Evolutionary conservation across 805 yeast species (phyloP), one percentile per base, ranked within the genome.

Genomic region (Spathaspora sp.): DNA sequence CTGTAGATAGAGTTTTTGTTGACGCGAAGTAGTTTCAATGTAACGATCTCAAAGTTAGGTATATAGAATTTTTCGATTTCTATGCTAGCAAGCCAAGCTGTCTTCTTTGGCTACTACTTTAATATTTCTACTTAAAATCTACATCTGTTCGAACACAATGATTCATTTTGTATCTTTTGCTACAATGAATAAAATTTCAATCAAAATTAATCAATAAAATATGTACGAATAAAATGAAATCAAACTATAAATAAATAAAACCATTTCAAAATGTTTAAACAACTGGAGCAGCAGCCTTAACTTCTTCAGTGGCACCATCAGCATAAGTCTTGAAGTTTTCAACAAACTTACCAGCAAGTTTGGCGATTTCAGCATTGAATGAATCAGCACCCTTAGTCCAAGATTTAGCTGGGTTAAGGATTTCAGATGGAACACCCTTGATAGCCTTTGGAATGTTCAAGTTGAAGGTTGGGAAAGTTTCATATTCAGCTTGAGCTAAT

Each of bases 261-360:
- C 9, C 20, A 17, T 44, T 16, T 16, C 18, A 23, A 23, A 23
- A 23, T 23, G 16, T 40, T 57, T 68, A 72, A 48, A 63, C 66
- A 46, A 59, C 77, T 59, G 98, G 99, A 55, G 97, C 99, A 61
- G 97, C 98, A 64, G 94, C 89, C 64, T 86, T 75, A 50, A 93
- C 97, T 69, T 90, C 97, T 26, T 77, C 63, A 38, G 96, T 88
- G 57, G 96, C 90, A 64, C 83, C 88, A 64, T 83, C 82, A 63
- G 89, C 73, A 76, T 93, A 93, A 67, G 82, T 91, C 66, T 77
- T 83, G 69, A 93, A 93, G 81, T 93, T 93, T 70, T 89, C 91
- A 64, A 80, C 80, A 66, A 93, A 93, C 76, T 88, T 77, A 48
- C 72, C 69, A 42, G 91, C 97, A 67, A 93, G 84, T 53, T 80